phyloP scores from a whole-genome alignment of 1,284 basidiomycete genomes.

The Melampsora larici-populina region DNA sequence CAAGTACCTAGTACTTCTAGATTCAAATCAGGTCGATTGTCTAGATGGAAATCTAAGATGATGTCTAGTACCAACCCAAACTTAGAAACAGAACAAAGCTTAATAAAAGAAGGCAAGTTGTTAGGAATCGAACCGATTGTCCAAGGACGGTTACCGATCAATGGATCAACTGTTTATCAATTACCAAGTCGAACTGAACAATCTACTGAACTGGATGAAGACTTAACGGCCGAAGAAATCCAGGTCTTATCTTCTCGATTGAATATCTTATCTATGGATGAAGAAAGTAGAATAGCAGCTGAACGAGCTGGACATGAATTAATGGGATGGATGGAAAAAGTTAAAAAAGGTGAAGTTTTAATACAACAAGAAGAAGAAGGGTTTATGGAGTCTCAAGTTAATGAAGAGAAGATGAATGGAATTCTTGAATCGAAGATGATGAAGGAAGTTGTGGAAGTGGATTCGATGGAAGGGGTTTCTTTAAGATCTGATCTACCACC shows the following conservation, averaged over 20 bases:
- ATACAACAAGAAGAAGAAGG: conserved; percentile 14
- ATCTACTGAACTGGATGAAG: conserved; percentile 21
- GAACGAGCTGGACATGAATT: conserved; percentile 22
- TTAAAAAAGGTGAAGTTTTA: conserved; percentile 25
- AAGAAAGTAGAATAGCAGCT: conserved; percentile 28
- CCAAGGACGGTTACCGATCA: conserved; percentile 14
- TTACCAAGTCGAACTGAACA: conserved; percentile 7
- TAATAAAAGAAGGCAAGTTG: conserved; percentile 17
- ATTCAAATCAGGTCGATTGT: conserved; percentile 30
- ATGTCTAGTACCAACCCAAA: too few species aligned
- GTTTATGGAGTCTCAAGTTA: not conserved
- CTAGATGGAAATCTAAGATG: not conserved
- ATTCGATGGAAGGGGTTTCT: not conserved
- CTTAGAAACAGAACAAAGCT: too few species aligned
- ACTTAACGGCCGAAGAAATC: conserved; percentile 28
- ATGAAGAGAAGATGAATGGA: not conserved
- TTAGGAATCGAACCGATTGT: conserved; percentile 22
- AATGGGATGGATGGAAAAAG: conserved; percentile 40
- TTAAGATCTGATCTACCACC: not conserved
- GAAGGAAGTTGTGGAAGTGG: not conserved
- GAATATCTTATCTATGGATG: conserved; percentile 33
- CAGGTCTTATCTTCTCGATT: conserved; percentile 20
- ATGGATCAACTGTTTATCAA: conserved; percentile 22
- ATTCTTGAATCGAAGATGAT: not conserved
- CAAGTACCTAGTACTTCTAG: not conserved